Conservation (phyloP, 306 rosid species). For the Dicorynia guianensis region DNA sequence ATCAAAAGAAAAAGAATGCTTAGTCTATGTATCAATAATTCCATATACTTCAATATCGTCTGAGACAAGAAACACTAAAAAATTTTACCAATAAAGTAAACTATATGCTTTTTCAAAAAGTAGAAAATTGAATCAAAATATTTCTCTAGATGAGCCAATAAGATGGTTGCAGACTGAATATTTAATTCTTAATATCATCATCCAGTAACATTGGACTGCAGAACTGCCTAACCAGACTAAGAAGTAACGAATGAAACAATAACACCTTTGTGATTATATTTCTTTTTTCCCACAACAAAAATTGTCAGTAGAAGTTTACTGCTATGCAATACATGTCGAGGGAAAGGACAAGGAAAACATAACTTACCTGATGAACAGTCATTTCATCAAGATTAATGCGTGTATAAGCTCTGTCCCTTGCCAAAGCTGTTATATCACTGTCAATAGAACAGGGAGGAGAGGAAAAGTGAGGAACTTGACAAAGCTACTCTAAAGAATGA, state of each 20-base stretch:
- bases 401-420: conserved; percentile 93
- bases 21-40: background rate
- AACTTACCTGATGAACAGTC: conserved; percentile 89
- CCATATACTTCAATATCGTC: background rate
- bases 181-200: conserved; percentile 25
- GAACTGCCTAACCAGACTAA: conserved; percentile 28
- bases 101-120: background rate
- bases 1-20: background rate
- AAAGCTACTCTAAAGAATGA: conserved; percentile 30
- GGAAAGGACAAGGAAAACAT: background rate
- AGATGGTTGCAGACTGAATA: conserved; percentile 1
- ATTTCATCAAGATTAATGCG: conserved; percentile 91
- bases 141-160: conserved; percentile 22
- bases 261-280: background rate
- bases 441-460: conserved; percentile 36
- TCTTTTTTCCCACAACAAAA: conserved; percentile 8
- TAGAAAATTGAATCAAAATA: background rate
- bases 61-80: background rate
- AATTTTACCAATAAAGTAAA: conserved; percentile 16
- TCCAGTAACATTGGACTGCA: conserved; percentile 18
- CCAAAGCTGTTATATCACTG: conserved; percentile 99
- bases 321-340: background rate
- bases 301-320: conserved; percentile 22
- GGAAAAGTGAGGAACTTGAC: conserved; percentile 36
- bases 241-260: conserved; percentile 12